Evolutionary conservation across 805 yeast genomes (phyloP).

Genomic region (Candida hispaniensis): DNA sequence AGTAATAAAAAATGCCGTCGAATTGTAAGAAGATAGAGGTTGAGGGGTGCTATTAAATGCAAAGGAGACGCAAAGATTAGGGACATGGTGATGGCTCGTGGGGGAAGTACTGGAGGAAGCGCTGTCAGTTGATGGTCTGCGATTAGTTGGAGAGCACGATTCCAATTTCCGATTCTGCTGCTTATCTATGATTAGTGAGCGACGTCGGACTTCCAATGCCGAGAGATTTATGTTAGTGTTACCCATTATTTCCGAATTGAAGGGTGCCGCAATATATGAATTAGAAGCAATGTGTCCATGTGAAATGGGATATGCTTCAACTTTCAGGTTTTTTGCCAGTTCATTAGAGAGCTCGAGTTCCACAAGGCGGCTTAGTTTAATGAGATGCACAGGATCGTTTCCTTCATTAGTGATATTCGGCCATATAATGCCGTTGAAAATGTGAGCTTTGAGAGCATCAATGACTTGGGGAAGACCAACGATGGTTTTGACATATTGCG

Average conservation of each 20-base stretch:
- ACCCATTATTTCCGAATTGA: too few species aligned
- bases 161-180: too few species aligned
- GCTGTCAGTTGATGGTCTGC: too few species aligned
- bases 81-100: too few species aligned
- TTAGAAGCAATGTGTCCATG: slow-evolving; percentile 22
- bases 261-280: too few species aligned
- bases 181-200: too few species aligned
- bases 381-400: slow-evolving; percentile 14
- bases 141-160: too few species aligned
- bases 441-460: slow-evolving; percentile 39
- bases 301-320: slow-evolving; percentile 23
- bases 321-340: slow-evolving; percentile 18
- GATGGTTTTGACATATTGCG: slow-evolving; percentile 33
- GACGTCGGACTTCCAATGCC: too few species aligned
- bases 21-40: slow-evolving; percentile 28
- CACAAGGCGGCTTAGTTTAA: slow-evolving; percentile 17
- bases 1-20: slow-evolving; percentile 52
- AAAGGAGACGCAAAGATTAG: too few species aligned
- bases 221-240: too few species aligned
- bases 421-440: slow-evolving; percentile 74
- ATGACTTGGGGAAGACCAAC: slow-evolving; percentile 47
- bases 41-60: slow-evolving; percentile 8
- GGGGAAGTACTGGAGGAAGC: too few species aligned
- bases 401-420: slow-evolving; percentile 46
- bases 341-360: slow-evolving; percentile 1